Conservation (phyloP, 305 asterid species). For the Fraxinus ornus region DNA sequence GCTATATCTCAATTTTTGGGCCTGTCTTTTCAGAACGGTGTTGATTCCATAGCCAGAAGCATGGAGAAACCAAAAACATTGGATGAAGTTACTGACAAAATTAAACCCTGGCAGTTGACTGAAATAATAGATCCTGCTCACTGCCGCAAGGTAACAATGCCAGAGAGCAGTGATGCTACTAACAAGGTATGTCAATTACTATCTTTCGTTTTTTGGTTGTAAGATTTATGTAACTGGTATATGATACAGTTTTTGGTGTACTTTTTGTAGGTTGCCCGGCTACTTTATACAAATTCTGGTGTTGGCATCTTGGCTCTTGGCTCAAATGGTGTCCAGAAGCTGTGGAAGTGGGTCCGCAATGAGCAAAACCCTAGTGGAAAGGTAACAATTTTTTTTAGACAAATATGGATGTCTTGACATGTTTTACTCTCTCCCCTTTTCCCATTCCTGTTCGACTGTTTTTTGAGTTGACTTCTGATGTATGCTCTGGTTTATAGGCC, state of each 20-base stretch:
- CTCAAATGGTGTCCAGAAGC: conserved; percentile 68
- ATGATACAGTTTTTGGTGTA: conserved; percentile 24
- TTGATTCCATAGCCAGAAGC: conserved; percentile 74
- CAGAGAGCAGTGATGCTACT: conserved; percentile 74
- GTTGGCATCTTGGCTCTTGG: conserved; percentile 71
- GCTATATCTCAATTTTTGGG: conserved; percentile 14
- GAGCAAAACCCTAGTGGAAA: conserved; percentile 76
- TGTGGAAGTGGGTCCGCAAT: conserved; percentile 79
- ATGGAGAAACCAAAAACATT: conserved; percentile 79
- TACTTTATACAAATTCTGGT: conserved; percentile 75
- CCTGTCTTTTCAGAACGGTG: conserved; percentile 65
- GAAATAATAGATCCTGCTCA: conserved; percentile 85
- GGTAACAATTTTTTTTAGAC: conserved; percentile 34
- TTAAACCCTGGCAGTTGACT: conserved; percentile 80
- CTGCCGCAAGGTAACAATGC: conserved; percentile 87
- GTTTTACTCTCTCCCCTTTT: neutral
- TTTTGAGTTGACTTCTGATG: conserved; percentile 29
- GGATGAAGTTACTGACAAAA: conserved; percentile 77
- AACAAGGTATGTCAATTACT: conserved; percentile 55
- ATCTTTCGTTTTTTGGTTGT: neutral
- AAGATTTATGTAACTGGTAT: neutral
- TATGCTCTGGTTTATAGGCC: conserved; percentile 47
- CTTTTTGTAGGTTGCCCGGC: conserved; percentile 72
- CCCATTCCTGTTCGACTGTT: neutral
- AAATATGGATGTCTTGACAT: neutral